Evolutionary conservation across 2,329 filamentous ascomycete species (phyloP).

Genomic region (Phyllosticta citribraziliensis): DNA sequence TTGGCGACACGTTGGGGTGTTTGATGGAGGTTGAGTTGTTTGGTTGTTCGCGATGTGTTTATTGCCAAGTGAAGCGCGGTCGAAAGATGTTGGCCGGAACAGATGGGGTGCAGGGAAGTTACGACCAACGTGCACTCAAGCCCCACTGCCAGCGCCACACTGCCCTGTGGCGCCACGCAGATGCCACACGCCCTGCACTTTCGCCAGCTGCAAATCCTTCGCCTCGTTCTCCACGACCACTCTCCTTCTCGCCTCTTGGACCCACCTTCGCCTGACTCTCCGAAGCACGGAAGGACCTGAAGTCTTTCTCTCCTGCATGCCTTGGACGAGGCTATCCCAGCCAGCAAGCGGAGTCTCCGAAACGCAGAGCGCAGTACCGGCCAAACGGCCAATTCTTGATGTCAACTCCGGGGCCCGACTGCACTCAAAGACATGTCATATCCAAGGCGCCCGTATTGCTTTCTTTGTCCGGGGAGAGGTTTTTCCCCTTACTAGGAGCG

Average conservation of each 20-base stretch:
- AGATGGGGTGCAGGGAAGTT: not conserved
- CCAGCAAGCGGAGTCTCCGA: not conserved
- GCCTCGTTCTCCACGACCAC: not conserved
- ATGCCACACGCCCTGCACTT: not conserved
- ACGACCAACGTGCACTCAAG: not conserved
- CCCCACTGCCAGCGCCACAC: not conserved
- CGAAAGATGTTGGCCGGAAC: not conserved
- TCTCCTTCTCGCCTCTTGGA: not conserved
- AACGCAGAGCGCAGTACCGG: not conserved
- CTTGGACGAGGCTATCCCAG: not conserved
- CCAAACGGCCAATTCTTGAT: not conserved
- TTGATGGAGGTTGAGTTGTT: not conserved
- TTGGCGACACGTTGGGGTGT: not conserved
- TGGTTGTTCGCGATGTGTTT: not conserved
- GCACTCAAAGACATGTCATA: not conserved
- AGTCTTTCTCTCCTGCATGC: not conserved
- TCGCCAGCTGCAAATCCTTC: not conserved
- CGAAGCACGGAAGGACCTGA: no score
- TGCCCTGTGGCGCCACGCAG: not conserved
- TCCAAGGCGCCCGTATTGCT: not conserved
- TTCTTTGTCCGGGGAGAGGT: no score
- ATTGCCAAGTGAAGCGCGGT: not conserved
- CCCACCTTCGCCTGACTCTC: not conserved
- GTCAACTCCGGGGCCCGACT: not conserved
- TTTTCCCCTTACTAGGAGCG: no score